Evolutionary conservation across 2,329 filamentous ascomycete genomes (phyloP), one percentile per base, ranked within the genome.

Genomic region (Aspergillus pseudonomiae): DNA sequence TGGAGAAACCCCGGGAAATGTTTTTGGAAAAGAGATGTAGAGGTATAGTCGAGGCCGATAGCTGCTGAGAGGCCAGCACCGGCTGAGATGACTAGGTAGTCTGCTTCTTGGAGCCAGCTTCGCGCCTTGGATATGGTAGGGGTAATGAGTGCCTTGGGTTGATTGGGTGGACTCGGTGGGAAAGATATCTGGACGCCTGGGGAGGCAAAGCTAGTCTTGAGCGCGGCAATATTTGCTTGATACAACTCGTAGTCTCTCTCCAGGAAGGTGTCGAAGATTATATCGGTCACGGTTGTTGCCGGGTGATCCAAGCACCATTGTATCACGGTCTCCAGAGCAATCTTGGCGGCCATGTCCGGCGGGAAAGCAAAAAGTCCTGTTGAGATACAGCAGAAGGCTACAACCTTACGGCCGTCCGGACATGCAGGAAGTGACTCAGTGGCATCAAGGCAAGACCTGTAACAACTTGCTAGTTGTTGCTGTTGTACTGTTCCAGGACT

Each of bases 1-100:
- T 74, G 71, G 62, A 63, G 59, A 56, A 79, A 75, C 61, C 64
- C 67, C 3, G 70, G 70, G 48, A 71, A 71, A 46, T 68, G 63
- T 24, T 52, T 57, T 3, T 57, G 43, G 60, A 73, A 73, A 2
- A 73, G 73, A 65, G 56, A 30, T 1, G 52, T 43, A 1, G 69
- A 73, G 30, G 68, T 70, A 28, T 73, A 73, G 59, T 72, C 70
- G 0, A 72, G 63, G 0, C 70, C 69, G 14, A 66, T 64, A 43
- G 70, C 66, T 3, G 71, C 68, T 3, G 69, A 71, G 11, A 72
- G 62, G 3, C 68, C 67, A 0, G 71, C 69, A 1, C 71, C 69
- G 3, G 68, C 69, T 19, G 62, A 65, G 46, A 71, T 68, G 32
- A 72, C 62, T 16, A 71, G 36, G 24, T 58, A 57, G 30, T 68